Base-by-base conservation (phyloP, 208 protist genomes). In the Jaenimonas drosophilae region DNA sequence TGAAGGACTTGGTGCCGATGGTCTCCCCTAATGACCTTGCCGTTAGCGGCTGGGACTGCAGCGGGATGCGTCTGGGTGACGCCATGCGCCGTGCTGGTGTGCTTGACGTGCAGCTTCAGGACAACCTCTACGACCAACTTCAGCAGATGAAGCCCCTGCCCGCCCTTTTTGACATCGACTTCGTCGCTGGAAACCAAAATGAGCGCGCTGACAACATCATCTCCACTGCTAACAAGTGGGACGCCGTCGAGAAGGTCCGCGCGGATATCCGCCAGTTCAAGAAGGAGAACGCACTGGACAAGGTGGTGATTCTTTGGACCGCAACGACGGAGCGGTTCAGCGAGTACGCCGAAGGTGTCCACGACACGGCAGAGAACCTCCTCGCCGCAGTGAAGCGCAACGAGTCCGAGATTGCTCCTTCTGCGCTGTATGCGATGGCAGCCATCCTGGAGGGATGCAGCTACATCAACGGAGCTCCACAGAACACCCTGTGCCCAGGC, bases 401-500 rank as follows among this genome's bases (percentile, higher is more conserved):
- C 33, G 74, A 97, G 26, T 37, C 37, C 20, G 94, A 99, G 80
- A 67, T 99, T 34, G 86, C 96, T 3, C 97, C 97, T 34, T 98
- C 96, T 14, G 88, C 76, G 16, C 45, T 99, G 2, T 99, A 98
- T 66, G 96, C 96, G 19, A 58, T 97, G 3, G 98, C 98, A 6
- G 84, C 84, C 19, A 97, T 99, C 50, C 76, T 99, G 11, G 97
- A 99, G 70, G 82, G 82, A 20, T 81, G 66, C 45, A 72, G 97
- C 49, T 99, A 94, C 75, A 97, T 99, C 70, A 99, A 99, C 76
- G 98, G 97, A 44, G 96, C 91, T 9, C 97, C 97, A 40, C 97
- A 99, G 78, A 99, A 99, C 78, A 98, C 97, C 19, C 91, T 99
- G 40, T 98, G 99, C 40, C 76, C 93, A 7, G 97, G 91, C 38